Evolutionary conservation across 2,329 filamentous ascomycete species (phyloP).

Genomic region (Cladosporium sp.): DNA sequence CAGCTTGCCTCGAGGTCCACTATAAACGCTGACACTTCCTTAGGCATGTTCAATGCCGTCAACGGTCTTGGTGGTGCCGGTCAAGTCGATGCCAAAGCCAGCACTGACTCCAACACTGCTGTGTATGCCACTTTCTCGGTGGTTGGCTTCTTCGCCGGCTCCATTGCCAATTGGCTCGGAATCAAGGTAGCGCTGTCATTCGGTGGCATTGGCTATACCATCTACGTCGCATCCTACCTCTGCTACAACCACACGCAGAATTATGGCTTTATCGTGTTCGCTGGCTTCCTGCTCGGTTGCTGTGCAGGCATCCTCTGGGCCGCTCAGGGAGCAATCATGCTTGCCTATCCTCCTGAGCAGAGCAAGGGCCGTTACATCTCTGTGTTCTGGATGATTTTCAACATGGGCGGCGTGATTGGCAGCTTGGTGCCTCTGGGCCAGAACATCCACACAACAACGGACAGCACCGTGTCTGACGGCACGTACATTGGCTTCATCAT

Average conservation of each 20-base stretch:
- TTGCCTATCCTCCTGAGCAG: constrained; percentile 77
- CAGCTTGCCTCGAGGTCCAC: too few relatives aligned
- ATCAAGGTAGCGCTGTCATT: constrained; percentile 63
- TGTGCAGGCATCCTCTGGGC: constrained; percentile 79
- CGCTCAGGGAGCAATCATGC: constrained; percentile 81
- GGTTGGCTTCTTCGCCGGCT: constrained; percentile 61
- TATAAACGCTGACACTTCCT: not conserved
- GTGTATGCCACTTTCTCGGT: constrained; percentile 68
- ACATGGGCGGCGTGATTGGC: constrained; percentile 83
- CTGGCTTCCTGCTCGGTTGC: constrained; percentile 69
- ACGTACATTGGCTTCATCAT: constrained; percentile 87
- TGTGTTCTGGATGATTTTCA: constrained; percentile 94
- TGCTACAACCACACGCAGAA: constrained; percentile 65
- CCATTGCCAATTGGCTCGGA: constrained; percentile 71
- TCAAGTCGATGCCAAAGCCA: constrained; percentile 41
- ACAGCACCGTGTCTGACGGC: constrained; percentile 59
- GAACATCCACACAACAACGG: constrained; percentile 57
- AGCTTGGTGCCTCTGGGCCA: constrained; percentile 68
- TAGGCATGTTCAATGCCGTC: constrained; percentile 49
- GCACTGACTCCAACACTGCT: constrained; percentile 64
- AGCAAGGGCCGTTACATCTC: constrained; percentile 86
- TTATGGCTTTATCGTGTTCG: constrained; percentile 68
- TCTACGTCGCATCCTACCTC: constrained; percentile 68
- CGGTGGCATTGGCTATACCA: constrained; percentile 70
- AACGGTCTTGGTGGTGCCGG: constrained; percentile 48